phyloP scores from a whole-genome alignment of 2,329 filamentous ascomycete species.

The Triangularia setosa region DNA sequence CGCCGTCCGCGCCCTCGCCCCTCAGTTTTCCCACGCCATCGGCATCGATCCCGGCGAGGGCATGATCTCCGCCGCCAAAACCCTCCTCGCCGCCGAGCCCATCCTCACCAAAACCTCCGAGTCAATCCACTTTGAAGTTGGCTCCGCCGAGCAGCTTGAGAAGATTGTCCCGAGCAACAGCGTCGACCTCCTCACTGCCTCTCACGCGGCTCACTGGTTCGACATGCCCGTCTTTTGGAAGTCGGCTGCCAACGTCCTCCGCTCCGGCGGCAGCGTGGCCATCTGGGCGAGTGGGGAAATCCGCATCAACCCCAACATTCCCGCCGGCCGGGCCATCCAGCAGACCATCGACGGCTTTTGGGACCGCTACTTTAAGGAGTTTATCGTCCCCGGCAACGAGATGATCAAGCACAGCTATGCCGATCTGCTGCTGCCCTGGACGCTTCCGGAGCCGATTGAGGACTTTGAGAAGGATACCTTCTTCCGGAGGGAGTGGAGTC shows the following conservation, averaged over 20 bases:
- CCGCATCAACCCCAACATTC: conserved; percentile 30
- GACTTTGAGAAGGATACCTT: conserved; percentile 40
- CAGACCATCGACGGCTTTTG: conserved; percentile 35
- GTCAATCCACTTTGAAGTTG: conserved; percentile 39
- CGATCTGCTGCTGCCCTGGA: conserved; percentile 49
- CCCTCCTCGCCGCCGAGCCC: conserved; percentile 29
- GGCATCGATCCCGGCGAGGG: conserved; percentile 50
- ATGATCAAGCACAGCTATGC: conserved; percentile 39
- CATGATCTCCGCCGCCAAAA: conserved; percentile 49
- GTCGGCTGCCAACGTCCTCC: conserved; percentile 43
- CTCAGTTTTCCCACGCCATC: conserved; percentile 42
- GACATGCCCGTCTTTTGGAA: conserved; percentile 49
- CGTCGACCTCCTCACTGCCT: conserved; percentile 49
- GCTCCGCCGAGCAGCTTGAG: conserved; percentile 38
- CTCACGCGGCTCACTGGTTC: conserved; percentile 56
- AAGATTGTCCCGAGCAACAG: conserved; percentile 30
- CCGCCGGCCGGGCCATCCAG: conserved; percentile 41
- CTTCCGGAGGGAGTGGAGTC: conserved; percentile 41
- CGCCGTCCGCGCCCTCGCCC: conserved; percentile 42
- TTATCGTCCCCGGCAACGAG: conserved; percentile 40
- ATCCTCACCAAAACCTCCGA: conserved; percentile 29
- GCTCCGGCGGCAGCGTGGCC: conserved; percentile 51
- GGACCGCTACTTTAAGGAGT: conserved; percentile 36
- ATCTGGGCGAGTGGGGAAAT: conserved; percentile 42
- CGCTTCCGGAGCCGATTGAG: conserved; percentile 27